Evolutionary conservation across 805 yeast genomes (phyloP).

Genomic region (Limtongia smithiae): DNA sequence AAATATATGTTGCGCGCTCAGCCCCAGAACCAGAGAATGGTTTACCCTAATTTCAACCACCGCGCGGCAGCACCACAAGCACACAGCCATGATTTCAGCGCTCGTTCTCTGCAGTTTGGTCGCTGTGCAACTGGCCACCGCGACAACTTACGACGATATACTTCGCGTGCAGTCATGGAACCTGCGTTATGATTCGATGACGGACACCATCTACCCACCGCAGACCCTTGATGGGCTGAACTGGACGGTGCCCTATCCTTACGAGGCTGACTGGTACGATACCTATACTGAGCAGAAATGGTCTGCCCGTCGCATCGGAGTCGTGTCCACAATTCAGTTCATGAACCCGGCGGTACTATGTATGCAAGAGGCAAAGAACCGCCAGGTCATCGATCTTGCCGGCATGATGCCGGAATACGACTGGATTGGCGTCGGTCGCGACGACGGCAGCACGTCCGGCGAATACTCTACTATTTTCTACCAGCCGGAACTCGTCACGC

Average conservation of each 20-base stretch:
- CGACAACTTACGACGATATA: too few relatives aligned
- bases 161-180: conserved; percentile 7
- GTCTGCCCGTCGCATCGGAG: conserved; percentile 4
- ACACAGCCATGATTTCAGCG: too few relatives aligned
- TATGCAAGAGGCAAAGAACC: conserved; percentile 4
- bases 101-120: too few relatives aligned
- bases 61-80: too few relatives aligned
- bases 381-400: conserved; percentile 1
- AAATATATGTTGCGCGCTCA: too few relatives aligned
- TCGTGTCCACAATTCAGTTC: conserved; percentile 2
- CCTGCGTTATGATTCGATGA: conserved; percentile 7
- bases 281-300: conserved; percentile 5
- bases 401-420: neutral
- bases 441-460: conserved; percentile 5
- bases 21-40: too few relatives aligned
- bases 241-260: neutral
- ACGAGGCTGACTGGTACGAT: neutral
- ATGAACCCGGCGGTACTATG: conserved; percentile 1
- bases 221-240: conserved; percentile 1
- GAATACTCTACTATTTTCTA: conserved; percentile 8
- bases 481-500: neutral
- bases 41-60: too few relatives aligned
- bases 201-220: conserved; percentile 1
- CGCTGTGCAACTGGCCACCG: too few relatives aligned
- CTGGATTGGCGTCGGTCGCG: conserved; percentile 10